Conservation (phyloP, 176 grass and related monocot genomes). For the Elymus sibiricus region DNA sequence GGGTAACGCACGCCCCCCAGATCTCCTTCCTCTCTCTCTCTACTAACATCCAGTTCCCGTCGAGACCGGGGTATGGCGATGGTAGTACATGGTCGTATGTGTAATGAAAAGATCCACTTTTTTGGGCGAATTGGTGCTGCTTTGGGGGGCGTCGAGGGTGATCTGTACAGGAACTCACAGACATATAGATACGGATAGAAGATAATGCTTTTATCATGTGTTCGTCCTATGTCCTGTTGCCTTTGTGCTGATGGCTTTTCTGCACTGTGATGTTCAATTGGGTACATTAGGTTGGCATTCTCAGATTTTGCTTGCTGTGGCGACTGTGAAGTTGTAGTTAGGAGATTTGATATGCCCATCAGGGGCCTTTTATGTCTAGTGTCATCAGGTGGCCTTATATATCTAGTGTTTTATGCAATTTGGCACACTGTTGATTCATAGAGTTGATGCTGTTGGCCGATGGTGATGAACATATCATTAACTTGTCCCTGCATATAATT, state of each 20-base stretch:
- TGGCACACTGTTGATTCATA: not conserved
- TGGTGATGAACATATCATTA: not conserved
- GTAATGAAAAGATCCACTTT: too few relatives aligned
- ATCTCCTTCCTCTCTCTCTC: not conserved
- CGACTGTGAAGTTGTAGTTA: not conserved
- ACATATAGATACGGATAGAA: too few relatives aligned
- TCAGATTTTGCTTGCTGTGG: not conserved
- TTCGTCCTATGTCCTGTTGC: too few relatives aligned
- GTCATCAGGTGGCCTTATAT: too few relatives aligned
- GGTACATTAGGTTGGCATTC: not conserved
- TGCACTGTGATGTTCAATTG: not conserved
- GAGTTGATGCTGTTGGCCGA: not conserved
- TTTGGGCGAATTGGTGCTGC: too few relatives aligned
- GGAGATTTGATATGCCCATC: not conserved
- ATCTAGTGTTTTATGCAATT: not conserved
- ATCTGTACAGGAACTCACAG: too few relatives aligned
- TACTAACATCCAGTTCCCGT: not conserved
- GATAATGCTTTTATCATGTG: too few relatives aligned
- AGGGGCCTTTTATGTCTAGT: not conserved
- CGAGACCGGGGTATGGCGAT: too few relatives aligned
- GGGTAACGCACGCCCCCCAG: constrained; percentile 3
- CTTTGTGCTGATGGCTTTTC: not conserved
- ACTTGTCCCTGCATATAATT: not conserved
- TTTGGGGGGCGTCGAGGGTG: too few relatives aligned
- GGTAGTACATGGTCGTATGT: too few relatives aligned